Evolutionary conservation across 345 rosid species (phyloP).

Genomic region (Stellera chamaejasme): DNA sequence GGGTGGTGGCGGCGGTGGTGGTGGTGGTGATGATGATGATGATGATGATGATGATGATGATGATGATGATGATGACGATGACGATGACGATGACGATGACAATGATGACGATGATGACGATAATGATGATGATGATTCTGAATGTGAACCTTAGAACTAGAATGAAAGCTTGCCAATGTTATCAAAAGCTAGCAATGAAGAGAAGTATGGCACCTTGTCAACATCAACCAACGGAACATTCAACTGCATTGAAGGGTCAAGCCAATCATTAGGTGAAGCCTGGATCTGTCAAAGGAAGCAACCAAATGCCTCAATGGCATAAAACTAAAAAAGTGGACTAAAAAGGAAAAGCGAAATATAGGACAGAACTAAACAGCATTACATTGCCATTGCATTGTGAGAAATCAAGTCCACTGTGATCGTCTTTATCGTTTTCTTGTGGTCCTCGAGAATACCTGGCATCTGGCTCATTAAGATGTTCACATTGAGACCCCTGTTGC

Average conservation of each 20-base stretch:
- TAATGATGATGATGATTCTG: too few species aligned
- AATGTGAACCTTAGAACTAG: neutral
- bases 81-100: too few species aligned
- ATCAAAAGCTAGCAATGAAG: neutral
- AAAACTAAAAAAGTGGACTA: neutral
- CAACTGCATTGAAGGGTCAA: constrained; percentile 64
- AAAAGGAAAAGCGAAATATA: neutral
- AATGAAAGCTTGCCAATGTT: neutral
- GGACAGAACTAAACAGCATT: constrained; percentile 21
- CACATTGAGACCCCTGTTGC: constrained; percentile 52
- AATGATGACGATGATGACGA: too few species aligned
- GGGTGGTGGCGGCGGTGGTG: too few species aligned
- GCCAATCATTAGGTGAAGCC: constrained; percentile 56
- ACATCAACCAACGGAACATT: constrained; percentile 91
- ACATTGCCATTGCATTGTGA: constrained; percentile 50
- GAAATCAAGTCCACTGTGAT: constrained; percentile 24
- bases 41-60: too few species aligned
- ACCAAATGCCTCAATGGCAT: constrained; percentile 1
- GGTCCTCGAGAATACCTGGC: constrained; percentile 17
- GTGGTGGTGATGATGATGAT: too few species aligned
- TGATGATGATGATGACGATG: too few species aligned
- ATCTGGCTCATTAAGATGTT: constrained; percentile 22
- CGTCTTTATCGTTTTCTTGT: constrained; percentile 16
- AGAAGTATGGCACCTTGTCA: constrained; percentile 61
- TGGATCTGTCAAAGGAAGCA: constrained; percentile 23